Base-by-base conservation (phyloP, 768 basidiomycete genomes). In the Hebeloma cylindrosporum region DNA sequence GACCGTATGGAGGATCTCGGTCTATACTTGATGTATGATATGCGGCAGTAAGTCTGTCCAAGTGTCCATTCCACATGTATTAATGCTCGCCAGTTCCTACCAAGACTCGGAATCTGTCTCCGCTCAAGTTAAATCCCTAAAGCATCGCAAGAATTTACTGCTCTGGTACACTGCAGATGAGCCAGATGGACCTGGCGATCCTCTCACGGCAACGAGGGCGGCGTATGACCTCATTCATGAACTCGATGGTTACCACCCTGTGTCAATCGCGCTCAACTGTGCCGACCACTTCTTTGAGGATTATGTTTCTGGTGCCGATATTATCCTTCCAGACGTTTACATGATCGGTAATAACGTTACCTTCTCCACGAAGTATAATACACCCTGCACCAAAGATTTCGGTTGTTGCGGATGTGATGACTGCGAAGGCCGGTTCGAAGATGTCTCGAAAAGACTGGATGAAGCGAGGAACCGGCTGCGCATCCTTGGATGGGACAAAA, bases 151-250 rank as follows among this genome's bases (percentile, higher is more conserved):
- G 0, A 80, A 79, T 47, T 37, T 83, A 9, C 65, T 83, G n/a
- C 65, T 82, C 1, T 84, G 80, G 79, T 85, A 85, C 60, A 85
- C 83, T 2, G 82, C 73, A 1, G 82, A 85, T 43, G 83, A 86
- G 56, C 83, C 80, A 0, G 78, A 80, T 48, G 78, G 78, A 22
- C 73, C 69, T 0, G 68, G 68, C 1, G 73, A 78, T 39, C 75
- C 78, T 3, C 63, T 75, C 40, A 62, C 73, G 31, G 74, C 75
- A 4, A 68, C 78, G 4, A 50, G 45, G 1, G 38, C 30, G 1
- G 59, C 80, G 1, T 74, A 76, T 44, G 70, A 79, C 40, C 50
- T 69, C 25, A 77, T 83, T 64, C 71, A 48, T 36, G 42, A 61
- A 14, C 54, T 76, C 3, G 80, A 82, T 41, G 74, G 75, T 0